Base-by-base conservation (phyloP, 345 rosid genomes). In the Lepidium africanum region DNA sequence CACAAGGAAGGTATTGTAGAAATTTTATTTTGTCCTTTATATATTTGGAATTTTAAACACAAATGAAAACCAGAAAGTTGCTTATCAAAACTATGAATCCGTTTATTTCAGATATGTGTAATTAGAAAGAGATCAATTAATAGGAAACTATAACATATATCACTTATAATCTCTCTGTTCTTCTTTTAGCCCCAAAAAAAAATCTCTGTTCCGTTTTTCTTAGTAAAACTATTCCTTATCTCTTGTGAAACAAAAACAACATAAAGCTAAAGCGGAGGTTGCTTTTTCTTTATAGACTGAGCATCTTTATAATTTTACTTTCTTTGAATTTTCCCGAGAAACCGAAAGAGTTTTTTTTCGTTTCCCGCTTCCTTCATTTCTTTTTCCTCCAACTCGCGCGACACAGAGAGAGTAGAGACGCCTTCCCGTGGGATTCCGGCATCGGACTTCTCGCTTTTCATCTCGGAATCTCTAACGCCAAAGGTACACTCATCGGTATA, bases 241-340 rank as follows among this genome's bases (percentile, higher is more conserved):
- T 25, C 27, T 25, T 25, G 3, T 25, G 27, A 3, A 25, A 17
- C 50, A 17, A 39, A 3, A 2, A 30, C 40, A 17, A 39, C 12
- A 51, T 17, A 63, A 71, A 63, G 49, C 23, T 12, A 37, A 53
- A 61, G 68, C 53, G 1, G 60, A 32, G 53, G 47, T 33, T 8
- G 47, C 61, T 73, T 73, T 72, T 48, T 32, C 72, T 73, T 65
- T 65, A 73, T 73, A 71, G 72, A 64, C 59, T 36, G 37, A 40
- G 37, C 14, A 47, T 2, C 60, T 41, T 57, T 65, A 39, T 23
- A 52, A 40, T 48, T 57, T 21, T 47, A 50, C 17, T 2, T 45
- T 25, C 65, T 65, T 32, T 5, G 40, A 63, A 32, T 45, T 32
- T 30, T 12, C 55, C 67, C 39, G 59, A 57, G 53, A 49, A 72